Conservation (phyloP, 139 green algal genomes). For the Closterium sp. region DNA sequence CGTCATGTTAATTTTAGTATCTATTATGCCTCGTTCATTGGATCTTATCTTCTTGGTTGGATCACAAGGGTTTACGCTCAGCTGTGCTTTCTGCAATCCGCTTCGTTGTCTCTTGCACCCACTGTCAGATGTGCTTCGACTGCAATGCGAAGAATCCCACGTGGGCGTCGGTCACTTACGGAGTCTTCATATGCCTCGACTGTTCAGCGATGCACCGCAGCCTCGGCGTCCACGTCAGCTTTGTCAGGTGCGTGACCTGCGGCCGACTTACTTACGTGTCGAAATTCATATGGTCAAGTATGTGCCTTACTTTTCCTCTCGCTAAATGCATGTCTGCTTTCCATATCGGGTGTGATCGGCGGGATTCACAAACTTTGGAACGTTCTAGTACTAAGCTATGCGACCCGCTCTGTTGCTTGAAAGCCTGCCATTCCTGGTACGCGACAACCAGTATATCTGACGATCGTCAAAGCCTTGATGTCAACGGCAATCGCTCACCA, state of each 20-base stretch:
- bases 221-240: constrained; percentile 93
- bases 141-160: constrained; percentile 94
- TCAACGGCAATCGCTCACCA: background rate
- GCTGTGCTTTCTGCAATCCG: constrained; percentile 30
- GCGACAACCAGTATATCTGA: background rate
- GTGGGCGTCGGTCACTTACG: constrained; percentile 92
- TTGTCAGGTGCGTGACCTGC: constrained; percentile 76
- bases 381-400: background rate
- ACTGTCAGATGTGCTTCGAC: constrained; percentile 84
- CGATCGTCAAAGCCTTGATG: background rate
- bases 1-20: background rate
- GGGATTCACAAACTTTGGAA: background rate
- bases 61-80: background rate
- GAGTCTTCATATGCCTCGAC: constrained; percentile 94
- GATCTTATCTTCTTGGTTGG: background rate
- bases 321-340: too few relatives aligned
- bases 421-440: background rate
- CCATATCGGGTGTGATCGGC: too few relatives aligned
- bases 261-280: background rate
- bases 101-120: constrained; percentile 2
- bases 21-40: background rate
- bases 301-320: background rate
- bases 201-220: constrained; percentile 90
- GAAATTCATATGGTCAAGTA: background rate
- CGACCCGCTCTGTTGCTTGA: background rate